These are phyloP conservation scores for Phalaenopsis aphrodite DNA, from an alignment of 106 monocot genomes.

Conservation along the genomic window DNA sequence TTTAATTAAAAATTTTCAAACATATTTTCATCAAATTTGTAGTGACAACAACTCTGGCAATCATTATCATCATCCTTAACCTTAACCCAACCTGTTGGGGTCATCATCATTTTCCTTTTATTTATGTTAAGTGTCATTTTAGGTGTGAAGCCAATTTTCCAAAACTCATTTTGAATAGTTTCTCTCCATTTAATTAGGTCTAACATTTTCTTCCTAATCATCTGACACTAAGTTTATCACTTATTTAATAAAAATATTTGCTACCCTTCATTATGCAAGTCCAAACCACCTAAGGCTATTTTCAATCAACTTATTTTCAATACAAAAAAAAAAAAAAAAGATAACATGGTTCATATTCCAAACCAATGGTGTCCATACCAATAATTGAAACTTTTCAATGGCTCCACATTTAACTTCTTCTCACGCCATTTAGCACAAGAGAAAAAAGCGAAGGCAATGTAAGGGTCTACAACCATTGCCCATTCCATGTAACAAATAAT, in stretches of 20 bases:
- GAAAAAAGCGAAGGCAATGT: background rate
- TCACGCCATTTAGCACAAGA: background rate
- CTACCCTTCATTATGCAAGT: background rate
- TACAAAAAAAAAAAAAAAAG: background rate
- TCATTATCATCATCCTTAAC: background rate
- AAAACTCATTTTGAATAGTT: background rate
- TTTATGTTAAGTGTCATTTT: background rate
- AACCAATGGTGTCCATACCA: background rate
- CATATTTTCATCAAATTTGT: slow-evolving; percentile 2
- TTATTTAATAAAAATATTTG: background rate
- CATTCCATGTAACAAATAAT: background rate
- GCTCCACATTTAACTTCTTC: background rate
- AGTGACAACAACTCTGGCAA: background rate
- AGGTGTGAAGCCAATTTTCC: background rate
- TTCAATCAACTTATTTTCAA: background rate
- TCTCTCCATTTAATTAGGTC: background rate
- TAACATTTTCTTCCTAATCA: background rate
- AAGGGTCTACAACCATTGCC: background rate
- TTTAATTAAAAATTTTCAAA: background rate
- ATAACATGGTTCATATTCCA: background rate
- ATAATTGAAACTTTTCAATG: background rate
- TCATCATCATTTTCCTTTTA: background rate
- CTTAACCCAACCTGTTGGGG: background rate
- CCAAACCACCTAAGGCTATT: background rate
- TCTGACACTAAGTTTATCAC: background rate